These are phyloP conservation scores for Paulinella micropora DNA, from an alignment of 78 protist species.

Conservation along the genomic window DNA sequence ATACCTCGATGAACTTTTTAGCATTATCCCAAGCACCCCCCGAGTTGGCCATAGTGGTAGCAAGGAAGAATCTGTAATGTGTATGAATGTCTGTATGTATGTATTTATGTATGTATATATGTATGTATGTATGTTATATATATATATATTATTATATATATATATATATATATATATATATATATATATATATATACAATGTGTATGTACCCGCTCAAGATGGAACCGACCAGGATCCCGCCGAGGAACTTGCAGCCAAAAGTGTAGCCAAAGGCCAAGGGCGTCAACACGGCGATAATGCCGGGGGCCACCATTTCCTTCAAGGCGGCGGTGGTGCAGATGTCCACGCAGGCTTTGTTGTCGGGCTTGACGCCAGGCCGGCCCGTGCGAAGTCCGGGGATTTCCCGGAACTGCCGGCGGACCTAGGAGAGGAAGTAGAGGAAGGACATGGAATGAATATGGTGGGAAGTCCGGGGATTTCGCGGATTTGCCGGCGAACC, in stretches of 20 bases:
- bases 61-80: not conserved
- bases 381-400: too few species aligned
- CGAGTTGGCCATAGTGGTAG: slow-evolving; percentile 31
- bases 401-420: too few species aligned
- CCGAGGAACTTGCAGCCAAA: slow-evolving; percentile 13
- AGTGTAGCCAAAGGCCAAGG: slow-evolving; percentile 34
- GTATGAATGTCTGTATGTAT: too few species aligned
- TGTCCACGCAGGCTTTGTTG: slow-evolving; percentile 36
- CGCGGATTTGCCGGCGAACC: too few species aligned
- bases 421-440: too few species aligned
- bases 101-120: too few species aligned
- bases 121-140: too few species aligned
- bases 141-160: too few species aligned
- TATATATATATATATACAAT: too few species aligned
- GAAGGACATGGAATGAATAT: too few species aligned
- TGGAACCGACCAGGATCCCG: slow-evolving; percentile 38
- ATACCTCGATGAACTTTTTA: slow-evolving; percentile 49
- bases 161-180: too few species aligned
- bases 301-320: slow-evolving; percentile 20
- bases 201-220: slow-evolving; percentile 48
- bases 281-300: slow-evolving; percentile 37
- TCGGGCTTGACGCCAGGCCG: slow-evolving; percentile 14
- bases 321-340: slow-evolving; percentile 41
- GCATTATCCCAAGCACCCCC: slow-evolving; percentile 72
- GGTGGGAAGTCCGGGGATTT: too few species aligned